phyloP scores from a whole-genome alignment of 495 filamentous ascomycete species.

The Talaromyces wortmannii region DNA sequence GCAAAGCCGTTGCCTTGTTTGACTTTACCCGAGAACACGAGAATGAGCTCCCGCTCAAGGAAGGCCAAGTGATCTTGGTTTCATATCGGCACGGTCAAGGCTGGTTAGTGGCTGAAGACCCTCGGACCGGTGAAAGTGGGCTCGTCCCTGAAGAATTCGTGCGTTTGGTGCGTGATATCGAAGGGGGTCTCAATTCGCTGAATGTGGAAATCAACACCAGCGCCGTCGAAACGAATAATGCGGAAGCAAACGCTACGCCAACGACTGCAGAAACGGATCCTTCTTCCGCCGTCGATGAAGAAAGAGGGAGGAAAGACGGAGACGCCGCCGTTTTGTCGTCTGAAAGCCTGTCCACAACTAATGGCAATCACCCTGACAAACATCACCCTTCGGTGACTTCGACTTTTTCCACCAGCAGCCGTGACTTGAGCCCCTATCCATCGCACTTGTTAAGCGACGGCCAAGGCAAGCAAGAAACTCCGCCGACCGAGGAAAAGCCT shows the following conservation, averaged over 20 bases:
- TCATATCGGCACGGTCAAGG: constrained; percentile 93
- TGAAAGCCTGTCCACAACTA: background rate
- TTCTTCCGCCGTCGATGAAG: constrained; percentile 14
- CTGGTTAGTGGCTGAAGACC: constrained; percentile 95
- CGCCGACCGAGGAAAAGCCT: no score
- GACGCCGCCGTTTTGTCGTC: background rate
- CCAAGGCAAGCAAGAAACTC: background rate
- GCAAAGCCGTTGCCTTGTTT: constrained; percentile 91
- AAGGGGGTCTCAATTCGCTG: constrained; percentile 53
- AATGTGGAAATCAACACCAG: constrained; percentile 30
- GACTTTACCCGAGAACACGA: constrained; percentile 94
- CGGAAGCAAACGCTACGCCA: constrained; percentile 19
- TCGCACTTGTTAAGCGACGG: background rate
- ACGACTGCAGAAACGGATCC: constrained; percentile 23
- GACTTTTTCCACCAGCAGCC: constrained; percentile 2
- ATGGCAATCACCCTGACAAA: background rate
- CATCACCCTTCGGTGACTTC: background rate
- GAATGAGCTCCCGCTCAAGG: constrained; percentile 86
- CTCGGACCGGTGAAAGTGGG: constrained; percentile 81
- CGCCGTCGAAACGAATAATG: constrained; percentile 13
- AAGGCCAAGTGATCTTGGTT: constrained; percentile 95
- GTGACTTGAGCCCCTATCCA: background rate
- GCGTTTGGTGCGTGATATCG: constrained; percentile 83
- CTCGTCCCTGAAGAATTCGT: constrained; percentile 97
- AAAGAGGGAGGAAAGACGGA: background rate